phyloP scores from a whole-genome alignment of 345 rosid genomes.

The Gossypioides kirkii region DNA sequence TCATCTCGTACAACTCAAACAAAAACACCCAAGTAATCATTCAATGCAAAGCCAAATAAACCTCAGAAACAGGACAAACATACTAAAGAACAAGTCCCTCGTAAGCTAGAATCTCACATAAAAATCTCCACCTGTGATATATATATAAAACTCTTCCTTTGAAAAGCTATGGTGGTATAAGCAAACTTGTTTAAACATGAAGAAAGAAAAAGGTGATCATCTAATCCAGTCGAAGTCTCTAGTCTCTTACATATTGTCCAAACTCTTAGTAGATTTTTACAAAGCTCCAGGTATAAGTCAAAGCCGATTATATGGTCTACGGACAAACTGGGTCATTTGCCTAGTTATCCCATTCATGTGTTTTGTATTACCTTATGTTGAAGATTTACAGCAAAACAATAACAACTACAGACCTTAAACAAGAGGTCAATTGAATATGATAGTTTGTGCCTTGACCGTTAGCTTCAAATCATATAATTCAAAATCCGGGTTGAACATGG shows the following conservation, averaged over 20 bases:
- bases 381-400: neutral
- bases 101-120: neutral
- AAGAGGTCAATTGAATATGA: neutral
- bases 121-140: neutral
- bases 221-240: neutral
- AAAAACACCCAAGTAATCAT: no score
- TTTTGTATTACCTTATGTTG: neutral
- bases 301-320: neutral
- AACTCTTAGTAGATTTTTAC: neutral
- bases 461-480: neutral
- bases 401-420: neutral
- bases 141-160: neutral
- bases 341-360: neutral
- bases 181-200: neutral
- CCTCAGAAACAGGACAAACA: neutral
- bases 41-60: slow-evolving; percentile 3
- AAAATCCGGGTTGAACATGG: neutral
- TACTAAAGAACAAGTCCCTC: neutral
- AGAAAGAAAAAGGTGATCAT: neutral
- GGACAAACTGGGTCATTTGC: neutral
- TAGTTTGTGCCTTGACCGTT: neutral
- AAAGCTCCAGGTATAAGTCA: slow-evolving; percentile 2
- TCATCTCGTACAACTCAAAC: no score
- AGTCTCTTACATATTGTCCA: neutral
- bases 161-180: neutral